Conservation (phyloP, 257 asterid genomes). For the Nemophila menziesii region DNA sequence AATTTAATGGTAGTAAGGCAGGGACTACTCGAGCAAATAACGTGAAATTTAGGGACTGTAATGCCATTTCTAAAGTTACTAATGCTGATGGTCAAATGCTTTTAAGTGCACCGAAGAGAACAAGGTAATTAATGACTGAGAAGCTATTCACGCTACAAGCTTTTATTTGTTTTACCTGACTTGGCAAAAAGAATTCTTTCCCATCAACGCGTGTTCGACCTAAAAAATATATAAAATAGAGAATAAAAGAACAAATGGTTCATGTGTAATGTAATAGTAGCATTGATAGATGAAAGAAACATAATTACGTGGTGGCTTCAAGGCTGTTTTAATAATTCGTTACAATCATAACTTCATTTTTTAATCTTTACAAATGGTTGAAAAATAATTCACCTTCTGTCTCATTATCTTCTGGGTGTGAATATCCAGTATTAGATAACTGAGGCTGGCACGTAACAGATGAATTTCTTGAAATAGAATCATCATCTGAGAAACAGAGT, state of each 20-base stretch:
- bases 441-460: constrained; percentile 40
- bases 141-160: too few relatives aligned
- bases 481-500: constrained; percentile 36
- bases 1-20: too few relatives aligned
- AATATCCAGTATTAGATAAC: constrained; percentile 38
- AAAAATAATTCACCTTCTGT: constrained; percentile 33
- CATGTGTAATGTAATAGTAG: constrained; percentile 15
- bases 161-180: constrained; percentile 67
- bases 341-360: too few relatives aligned
- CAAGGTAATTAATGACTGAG: too few relatives aligned
- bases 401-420: constrained; percentile 38
- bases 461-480: constrained; percentile 28
- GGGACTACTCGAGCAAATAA: too few relatives aligned
- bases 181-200: constrained; percentile 94
- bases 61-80: too few relatives aligned
- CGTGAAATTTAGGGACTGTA: too few relatives aligned
- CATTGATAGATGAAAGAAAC: constrained; percentile 44
- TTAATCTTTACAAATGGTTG: not conserved
- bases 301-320: constrained; percentile 43
- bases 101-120: too few relatives aligned
- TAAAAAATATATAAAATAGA: constrained; percentile 16
- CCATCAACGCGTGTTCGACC: constrained; percentile 93
- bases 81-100: too few relatives aligned
- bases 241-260: not conserved
- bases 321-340: too few relatives aligned